Percentiles rank a stretch among this genome's conserved stretches.
phyloP scores from a whole-genome alignment of 805 yeast species.

The Jamesozyma hellenica region DNA sequence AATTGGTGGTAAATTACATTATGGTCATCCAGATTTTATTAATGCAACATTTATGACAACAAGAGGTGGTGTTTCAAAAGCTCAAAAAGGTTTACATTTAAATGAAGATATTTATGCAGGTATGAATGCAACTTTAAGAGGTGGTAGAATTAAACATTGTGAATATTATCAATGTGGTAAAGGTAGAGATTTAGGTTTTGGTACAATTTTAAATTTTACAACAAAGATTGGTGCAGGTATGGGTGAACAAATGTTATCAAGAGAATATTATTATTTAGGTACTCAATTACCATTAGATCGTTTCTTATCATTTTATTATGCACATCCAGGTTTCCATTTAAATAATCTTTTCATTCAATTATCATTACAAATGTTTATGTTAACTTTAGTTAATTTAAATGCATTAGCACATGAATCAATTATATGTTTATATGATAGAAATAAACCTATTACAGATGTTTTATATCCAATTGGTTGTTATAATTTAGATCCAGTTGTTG shows the following conservation, averaged over 20 bases:
- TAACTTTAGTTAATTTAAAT: constrained; percentile 70
- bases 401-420: constrained; percentile 66
- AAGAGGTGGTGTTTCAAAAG: constrained; percentile 91
- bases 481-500: constrained; percentile 67
- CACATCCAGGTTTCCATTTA: constrained; percentile 92
- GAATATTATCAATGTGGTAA: constrained; percentile 95
- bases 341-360: constrained; percentile 79
- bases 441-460: constrained; percentile 63
- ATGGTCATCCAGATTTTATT: constrained; percentile 94
- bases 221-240: constrained; percentile 97
- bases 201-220: constrained; percentile 84
- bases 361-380: constrained; percentile 77
- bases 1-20: constrained; percentile 89
- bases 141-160: constrained; percentile 90
- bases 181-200: constrained; percentile 91
- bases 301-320: constrained; percentile 85
- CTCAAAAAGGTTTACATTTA: constrained; percentile 85
- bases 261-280: constrained; percentile 87
- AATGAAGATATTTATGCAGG: constrained; percentile 97
- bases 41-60: constrained; percentile 88
- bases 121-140: constrained; percentile 78
- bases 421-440: constrained; percentile 54
- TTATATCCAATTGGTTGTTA: constrained; percentile 76
- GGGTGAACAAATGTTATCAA: constrained; percentile 91
- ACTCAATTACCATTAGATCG: constrained; percentile 82